A percentile compares a stretch with the other conserved stretches of the same genome.
These are phyloP conservation scores for Debaryomyces psychrophilus DNA, from an alignment of 1,139 yeast genomes.

Conservation along the genomic window DNA sequence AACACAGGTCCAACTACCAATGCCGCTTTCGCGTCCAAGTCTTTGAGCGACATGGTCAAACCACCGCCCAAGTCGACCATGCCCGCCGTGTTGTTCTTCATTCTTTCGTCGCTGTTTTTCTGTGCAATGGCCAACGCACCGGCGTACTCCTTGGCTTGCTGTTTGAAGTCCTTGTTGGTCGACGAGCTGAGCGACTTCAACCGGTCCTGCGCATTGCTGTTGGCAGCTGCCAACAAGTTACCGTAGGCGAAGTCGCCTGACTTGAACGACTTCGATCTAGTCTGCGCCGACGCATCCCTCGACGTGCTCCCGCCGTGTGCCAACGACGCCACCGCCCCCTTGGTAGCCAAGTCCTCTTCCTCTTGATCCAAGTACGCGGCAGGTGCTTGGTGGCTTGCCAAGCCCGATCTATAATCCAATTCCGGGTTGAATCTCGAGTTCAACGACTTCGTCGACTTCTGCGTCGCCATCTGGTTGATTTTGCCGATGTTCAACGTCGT, in stretches of 20 bases:
- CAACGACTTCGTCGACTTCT: slow-evolving; percentile 45
- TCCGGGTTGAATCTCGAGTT: slow-evolving; percentile 50
- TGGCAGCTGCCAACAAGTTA: slow-evolving; percentile 63
- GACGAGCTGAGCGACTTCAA: slow-evolving; percentile 41
- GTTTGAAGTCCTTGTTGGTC: slow-evolving; percentile 38
- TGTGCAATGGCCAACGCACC: slow-evolving; percentile 67
- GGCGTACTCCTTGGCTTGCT: slow-evolving; percentile 49
- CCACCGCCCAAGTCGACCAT: slow-evolving; percentile 90
- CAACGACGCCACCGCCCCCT: slow-evolving; percentile 43
- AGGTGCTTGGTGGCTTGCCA: slow-evolving; percentile 27
- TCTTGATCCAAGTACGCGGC: slow-evolving; percentile 31
- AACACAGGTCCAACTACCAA: slow-evolving; percentile 85
- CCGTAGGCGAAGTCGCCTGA: slow-evolving; percentile 54
- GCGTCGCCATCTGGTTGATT: slow-evolving; percentile 47
- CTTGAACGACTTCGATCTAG: slow-evolving; percentile 37
- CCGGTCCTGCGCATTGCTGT: slow-evolving; percentile 57
- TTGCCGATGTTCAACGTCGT: slow-evolving; percentile 43
- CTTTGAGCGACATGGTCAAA: slow-evolving; percentile 70
- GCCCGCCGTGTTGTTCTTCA: slow-evolving; percentile 50
- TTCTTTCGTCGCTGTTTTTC: slow-evolving; percentile 59
- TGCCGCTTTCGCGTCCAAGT: slow-evolving; percentile 81
- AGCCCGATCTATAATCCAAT: slow-evolving; percentile 47
- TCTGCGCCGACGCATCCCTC: slow-evolving; percentile 29
- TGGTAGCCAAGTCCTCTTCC: slow-evolving; percentile 42
- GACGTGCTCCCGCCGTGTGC: slow-evolving; percentile 33